These are phyloP conservation scores for Candida dubliniensis DNA, from an alignment of 1,139 yeast genomes.

Conservation along the genomic window DNA sequence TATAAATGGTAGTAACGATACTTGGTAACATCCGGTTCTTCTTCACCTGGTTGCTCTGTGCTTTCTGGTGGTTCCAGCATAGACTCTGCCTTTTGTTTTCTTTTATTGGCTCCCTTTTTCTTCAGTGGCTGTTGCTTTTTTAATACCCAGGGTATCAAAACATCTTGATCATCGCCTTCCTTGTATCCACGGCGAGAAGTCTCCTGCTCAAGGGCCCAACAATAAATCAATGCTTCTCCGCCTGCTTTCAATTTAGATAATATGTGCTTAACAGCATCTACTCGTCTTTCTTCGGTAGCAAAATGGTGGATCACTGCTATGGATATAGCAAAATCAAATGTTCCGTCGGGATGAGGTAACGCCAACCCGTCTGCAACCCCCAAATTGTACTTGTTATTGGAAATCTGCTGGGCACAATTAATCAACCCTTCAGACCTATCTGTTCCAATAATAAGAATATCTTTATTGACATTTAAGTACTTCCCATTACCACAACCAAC, in stretches of 20 bases:
- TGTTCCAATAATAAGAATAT: slow-evolving; percentile 72
- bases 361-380: slow-evolving; percentile 75
- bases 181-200: slow-evolving; percentile 83
- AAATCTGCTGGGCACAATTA: slow-evolving; percentile 59
- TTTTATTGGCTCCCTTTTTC: slow-evolving; percentile 14
- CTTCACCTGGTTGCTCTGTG: slow-evolving; percentile 15
- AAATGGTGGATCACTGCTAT: slow-evolving; percentile 97
- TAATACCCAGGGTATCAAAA: slow-evolving; percentile 92
- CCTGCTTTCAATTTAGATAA: slow-evolving; percentile 55
- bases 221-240: slow-evolving; percentile 78
- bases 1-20: slow-evolving; percentile 89
- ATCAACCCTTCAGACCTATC: slow-evolving; percentile 82
- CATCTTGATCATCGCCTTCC: slow-evolving; percentile 89
- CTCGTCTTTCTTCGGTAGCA: slow-evolving; percentile 76
- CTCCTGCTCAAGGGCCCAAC: slow-evolving; percentile 96
- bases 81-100: not conserved
- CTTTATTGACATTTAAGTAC: slow-evolving; percentile 69
- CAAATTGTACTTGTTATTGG: slow-evolving; percentile 38
- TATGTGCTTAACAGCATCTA: slow-evolving; percentile 70
- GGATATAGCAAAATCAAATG: slow-evolving; percentile 88
- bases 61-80: not conserved
- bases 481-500: slow-evolving; percentile 98
- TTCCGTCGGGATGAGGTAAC: slow-evolving; percentile 60
- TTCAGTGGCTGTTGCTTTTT: slow-evolving; percentile 42
- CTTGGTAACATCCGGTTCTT: slow-evolving; percentile 46